Evolutionary conservation across 257 asterid genomes (phyloP), one percentile per base, ranked within the genome.

Genomic region (Capsicum baccatum): DNA sequence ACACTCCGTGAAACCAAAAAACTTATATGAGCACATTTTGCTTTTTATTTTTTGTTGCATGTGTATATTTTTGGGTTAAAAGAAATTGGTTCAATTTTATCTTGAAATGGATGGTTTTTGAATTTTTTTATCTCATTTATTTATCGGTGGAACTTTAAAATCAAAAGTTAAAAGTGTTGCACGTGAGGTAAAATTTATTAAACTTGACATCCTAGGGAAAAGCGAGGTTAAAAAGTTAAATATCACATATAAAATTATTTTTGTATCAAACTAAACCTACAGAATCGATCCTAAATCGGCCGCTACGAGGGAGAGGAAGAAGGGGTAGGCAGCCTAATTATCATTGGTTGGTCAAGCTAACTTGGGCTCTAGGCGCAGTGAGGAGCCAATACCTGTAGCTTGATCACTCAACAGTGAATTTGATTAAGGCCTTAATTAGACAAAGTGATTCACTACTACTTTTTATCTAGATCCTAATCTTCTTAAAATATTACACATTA

Each of bases 361-460:
- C 26, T 62, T 47, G 35, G 78, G 73, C 84, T 62, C 60, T 82
- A 44, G 70, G 39, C 47, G 83, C 66, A 15, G 64, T 81, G 81
- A 50, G 84, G 70, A 83, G 69, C 79, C 86, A 54, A 74, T 4
- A 56, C 44, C 44, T 80, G 85, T 66, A 76, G 64, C 81, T 76
- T 26, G 81, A 76, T 82, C 56, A 48, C 74, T 4, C 69, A 47
- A 68, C 42, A 26, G 48, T 68, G 12, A 68, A 47, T 17, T 16
- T 52, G 67, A 80, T 59, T 44, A 82, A 82, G 63, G 55, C 54
- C 69, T 55, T 85, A 79, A 79, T 83, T 63, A 70, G 63, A 82
- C 55, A 55, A 66, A 83, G 67, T 16, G 26, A 85, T 68, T 68
- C 78, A 67, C 47, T 21, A 83, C 50, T 76, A 78, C 58, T 79